phyloP scores from a whole-genome alignment of 495 filamentous ascomycete genomes.

The Hypoxylon fragiforme region DNA sequence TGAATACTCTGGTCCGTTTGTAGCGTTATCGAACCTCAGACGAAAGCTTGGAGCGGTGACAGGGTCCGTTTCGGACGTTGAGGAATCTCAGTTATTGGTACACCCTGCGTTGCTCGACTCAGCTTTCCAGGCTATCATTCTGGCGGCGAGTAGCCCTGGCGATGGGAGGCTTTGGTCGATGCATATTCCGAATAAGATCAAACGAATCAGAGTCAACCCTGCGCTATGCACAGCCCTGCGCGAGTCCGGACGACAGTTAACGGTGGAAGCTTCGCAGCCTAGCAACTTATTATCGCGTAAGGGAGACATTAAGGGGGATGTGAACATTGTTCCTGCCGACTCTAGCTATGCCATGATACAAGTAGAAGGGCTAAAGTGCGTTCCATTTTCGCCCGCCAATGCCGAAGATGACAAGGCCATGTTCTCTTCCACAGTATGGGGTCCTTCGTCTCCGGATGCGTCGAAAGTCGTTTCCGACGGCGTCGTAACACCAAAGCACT shows the following conservation, averaged over 20 bases:
- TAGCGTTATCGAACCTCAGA: background rate
- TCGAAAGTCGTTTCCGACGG: background rate
- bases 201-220: constrained; percentile 22
- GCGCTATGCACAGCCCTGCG: background rate
- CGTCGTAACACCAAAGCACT: constrained; percentile 1
- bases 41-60: constrained; percentile 8
- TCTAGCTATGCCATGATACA: constrained; percentile 30
- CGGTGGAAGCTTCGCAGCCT: background rate
- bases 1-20: constrained; percentile 17
- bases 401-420: constrained; percentile 13
- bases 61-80: constrained; percentile 3
- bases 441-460: constrained; percentile 3
- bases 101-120: constrained; percentile 38
- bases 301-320: constrained; percentile 10
- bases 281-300: background rate
- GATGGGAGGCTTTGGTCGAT: constrained; percentile 29
- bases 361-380: constrained; percentile 30
- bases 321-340: constrained; percentile 29
- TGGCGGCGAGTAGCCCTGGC: constrained; percentile 25
- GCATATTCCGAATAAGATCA: constrained; percentile 32
- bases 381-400: constrained; percentile 10
- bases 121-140: constrained; percentile 34
- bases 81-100: constrained; percentile 10
- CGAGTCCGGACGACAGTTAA: background rate
- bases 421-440: constrained; percentile 10